Percentiles rank a stretch among this genome's conserved stretches.
phyloP scores from a whole-genome alignment of 805 yeast species.

The Teunomyces tritomae region DNA sequence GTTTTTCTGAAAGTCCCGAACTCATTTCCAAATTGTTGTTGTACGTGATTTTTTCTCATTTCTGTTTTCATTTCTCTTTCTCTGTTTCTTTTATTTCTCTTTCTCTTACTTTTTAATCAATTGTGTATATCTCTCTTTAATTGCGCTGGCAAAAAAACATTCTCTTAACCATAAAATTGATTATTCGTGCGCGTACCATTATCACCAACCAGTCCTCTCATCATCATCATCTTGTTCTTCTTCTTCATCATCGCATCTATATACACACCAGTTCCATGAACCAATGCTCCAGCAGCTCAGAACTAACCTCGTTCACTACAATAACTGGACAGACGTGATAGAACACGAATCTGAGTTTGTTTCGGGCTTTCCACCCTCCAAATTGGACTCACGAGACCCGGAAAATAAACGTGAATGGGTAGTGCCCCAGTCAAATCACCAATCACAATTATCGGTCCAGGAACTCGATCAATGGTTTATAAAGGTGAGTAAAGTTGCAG shows the following conservation, averaged over 20 bases:
- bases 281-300: slow-evolving; percentile 27
- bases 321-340: slow-evolving; percentile 42
- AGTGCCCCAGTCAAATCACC: slow-evolving; percentile 28
- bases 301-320: slow-evolving; percentile 43
- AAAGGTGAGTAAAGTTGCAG: slow-evolving; percentile 14
- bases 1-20: too few species aligned
- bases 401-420: slow-evolving; percentile 37
- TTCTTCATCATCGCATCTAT: not conserved
- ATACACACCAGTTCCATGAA: not conserved
- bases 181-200: too few species aligned
- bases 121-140: too few species aligned
- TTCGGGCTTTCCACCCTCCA: slow-evolving; percentile 32
- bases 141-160: too few species aligned
- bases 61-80: too few species aligned
- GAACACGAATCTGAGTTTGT: slow-evolving; percentile 15
- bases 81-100: too few species aligned
- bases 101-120: too few species aligned
- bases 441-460: slow-evolving; percentile 30
- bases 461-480: slow-evolving; percentile 42
- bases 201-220: not conserved
- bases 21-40: too few species aligned
- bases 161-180: too few species aligned
- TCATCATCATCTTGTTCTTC: too few species aligned
- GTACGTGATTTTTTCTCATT: too few species aligned
- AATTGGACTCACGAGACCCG: slow-evolving; percentile 21